Evolutionary conservation across 305 asterid genomes (phyloP).

Genomic region (Fraxinus sp.): DNA sequence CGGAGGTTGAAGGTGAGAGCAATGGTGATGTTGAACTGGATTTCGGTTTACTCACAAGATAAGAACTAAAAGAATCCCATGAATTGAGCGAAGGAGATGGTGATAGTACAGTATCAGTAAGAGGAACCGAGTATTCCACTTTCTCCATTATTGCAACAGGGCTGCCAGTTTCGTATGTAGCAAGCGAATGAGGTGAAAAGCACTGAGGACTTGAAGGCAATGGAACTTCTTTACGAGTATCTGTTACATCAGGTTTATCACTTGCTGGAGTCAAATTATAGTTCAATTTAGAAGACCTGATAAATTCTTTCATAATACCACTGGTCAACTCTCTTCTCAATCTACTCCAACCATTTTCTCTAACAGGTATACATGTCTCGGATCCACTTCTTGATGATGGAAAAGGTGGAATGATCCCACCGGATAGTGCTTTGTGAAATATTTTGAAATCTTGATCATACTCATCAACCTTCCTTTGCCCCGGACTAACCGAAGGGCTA

Average conservation of each 20-base stretch:
- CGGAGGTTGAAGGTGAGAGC: conserved; percentile 78
- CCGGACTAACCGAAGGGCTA: neutral
- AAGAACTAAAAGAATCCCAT: conserved; percentile 58
- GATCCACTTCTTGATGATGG: conserved; percentile 59
- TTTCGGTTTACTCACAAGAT: conserved; percentile 45
- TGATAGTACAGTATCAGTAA: conserved; percentile 33
- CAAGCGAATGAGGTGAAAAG: conserved; percentile 46
- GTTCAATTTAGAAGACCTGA: conserved; percentile 41
- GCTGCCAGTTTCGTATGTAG: conserved; percentile 49
- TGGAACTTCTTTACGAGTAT: conserved; percentile 28
- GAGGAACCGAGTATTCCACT: conserved; percentile 22
- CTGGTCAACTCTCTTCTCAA: conserved; percentile 54
- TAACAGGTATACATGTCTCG: conserved; percentile 64
- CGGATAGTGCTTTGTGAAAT: conserved; percentile 67
- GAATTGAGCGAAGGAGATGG: conserved; percentile 54
- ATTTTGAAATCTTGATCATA: conserved; percentile 77
- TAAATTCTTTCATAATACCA: conserved; percentile 50
- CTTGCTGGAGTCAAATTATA: conserved; percentile 19
- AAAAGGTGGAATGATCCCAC: conserved; percentile 79
- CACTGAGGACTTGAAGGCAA: conserved; percentile 34
- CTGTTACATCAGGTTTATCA: conserved; percentile 23
- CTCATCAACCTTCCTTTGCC: conserved; percentile 49
- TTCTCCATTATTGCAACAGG: conserved; percentile 36
- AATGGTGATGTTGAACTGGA: conserved; percentile 60
- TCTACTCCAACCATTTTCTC: conserved; percentile 76